phyloP scores from a whole-genome alignment of 331 rosid species.

The Quercus phellos region DNA sequence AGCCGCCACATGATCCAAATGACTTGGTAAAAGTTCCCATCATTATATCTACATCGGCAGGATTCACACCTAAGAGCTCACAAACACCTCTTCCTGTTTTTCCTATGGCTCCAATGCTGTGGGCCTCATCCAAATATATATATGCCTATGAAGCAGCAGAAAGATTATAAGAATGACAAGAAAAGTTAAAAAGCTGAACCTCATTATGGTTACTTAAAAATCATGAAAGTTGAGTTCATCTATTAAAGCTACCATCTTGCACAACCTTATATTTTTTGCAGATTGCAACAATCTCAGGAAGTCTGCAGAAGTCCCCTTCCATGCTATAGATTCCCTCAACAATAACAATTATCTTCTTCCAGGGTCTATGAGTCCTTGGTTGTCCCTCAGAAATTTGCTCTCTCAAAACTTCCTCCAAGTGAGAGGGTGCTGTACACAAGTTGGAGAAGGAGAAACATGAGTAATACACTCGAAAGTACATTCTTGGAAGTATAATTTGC shows the following conservation, averaged over 20 bases:
- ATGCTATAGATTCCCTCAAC: conserved; percentile 77
- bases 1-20: conserved; percentile 92
- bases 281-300: conserved; percentile 56
- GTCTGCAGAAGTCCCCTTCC: conserved; percentile 70
- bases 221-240: background rate
- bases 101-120: conserved; percentile 96
- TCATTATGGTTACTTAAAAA: background rate
- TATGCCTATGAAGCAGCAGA: conserved; percentile 40
- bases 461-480: background rate
- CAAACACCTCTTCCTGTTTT: conserved; percentile 88
- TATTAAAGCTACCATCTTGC: background rate
- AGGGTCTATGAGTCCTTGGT: conserved; percentile 60
- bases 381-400: conserved; percentile 76
- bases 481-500: background rate
- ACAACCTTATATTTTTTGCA: conserved; percentile 63
- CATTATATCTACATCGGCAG: conserved; percentile 86
- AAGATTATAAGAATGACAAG: background rate
- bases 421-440: conserved; percentile 42
- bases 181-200: background rate
- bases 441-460: background rate
- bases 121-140: conserved; percentile 88
- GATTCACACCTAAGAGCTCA: conserved; percentile 83
- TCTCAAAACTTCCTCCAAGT: conserved; percentile 62
- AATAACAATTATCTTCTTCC: conserved; percentile 69
- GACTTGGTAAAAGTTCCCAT: conserved; percentile 98